phyloP scores from a whole-genome alignment of 768 basidiomycete species.

The Psilocybe sp. region DNA sequence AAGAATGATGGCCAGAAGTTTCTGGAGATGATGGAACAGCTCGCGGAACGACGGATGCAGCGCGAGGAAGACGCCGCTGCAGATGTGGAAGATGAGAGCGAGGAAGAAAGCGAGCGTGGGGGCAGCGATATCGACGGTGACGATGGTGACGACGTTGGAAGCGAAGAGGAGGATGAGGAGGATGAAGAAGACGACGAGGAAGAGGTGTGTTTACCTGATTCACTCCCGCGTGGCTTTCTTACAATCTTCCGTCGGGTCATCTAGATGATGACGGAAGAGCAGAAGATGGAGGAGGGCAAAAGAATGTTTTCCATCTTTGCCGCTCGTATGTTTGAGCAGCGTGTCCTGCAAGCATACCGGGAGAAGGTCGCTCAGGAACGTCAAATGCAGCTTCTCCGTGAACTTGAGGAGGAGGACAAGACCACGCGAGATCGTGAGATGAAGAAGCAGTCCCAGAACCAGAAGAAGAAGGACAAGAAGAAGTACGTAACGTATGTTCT shows the following conservation, averaged over 20 bases:
- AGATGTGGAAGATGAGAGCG: constrained; percentile 45
- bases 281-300: constrained; percentile 99
- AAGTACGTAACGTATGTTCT: constrained; percentile 44
- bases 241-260: constrained; percentile 1
- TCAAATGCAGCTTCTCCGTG: constrained; percentile 87
- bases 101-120: constrained; percentile 48
- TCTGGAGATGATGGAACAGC: constrained; percentile 99
- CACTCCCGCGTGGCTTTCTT: constrained; percentile 11
- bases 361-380: constrained; percentile 96
- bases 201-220: constrained; percentile 41
- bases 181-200: constrained; percentile 67
- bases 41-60: constrained; percentile 91
- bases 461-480: constrained; percentile 98
- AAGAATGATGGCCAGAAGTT: constrained; percentile 99
- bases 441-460: constrained; percentile 94
- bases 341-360: constrained; percentile 93
- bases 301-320: constrained; percentile 99
- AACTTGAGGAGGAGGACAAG: constrained; percentile 95
- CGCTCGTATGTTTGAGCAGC: constrained; percentile 98
- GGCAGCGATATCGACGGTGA: constrained; percentile 63
- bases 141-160: constrained; percentile 57
- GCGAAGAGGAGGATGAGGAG: constrained; percentile 63
- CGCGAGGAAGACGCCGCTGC: constrained; percentile 68
- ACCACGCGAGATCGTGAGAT: constrained; percentile 81
- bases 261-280: constrained; percentile 87